phyloP scores from a whole-genome alignment of 768 basidiomycete genomes.

The Saitozyma sp. region DNA sequence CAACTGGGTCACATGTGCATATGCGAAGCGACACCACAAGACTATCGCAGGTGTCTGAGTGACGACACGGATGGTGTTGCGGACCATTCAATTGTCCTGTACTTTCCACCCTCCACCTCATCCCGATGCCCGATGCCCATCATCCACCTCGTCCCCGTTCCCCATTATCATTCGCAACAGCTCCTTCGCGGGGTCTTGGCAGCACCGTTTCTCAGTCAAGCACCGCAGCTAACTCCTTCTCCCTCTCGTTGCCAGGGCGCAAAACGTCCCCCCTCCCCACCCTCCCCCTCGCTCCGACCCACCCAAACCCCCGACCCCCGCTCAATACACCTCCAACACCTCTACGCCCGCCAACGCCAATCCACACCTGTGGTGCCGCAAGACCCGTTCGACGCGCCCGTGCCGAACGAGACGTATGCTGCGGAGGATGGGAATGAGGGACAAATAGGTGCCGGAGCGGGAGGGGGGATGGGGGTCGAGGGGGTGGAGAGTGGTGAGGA shows the following conservation, averaged over 20 bases:
- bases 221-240: background rate
- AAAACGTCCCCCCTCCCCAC: slow-evolving; percentile 46
- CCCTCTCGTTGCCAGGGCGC: slow-evolving; percentile 31
- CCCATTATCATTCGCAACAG: too few species aligned
- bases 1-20: background rate
- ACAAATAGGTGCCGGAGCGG: too few species aligned
- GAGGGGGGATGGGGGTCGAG: slow-evolving; percentile 10
- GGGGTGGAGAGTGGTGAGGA: background rate
- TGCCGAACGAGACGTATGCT: slow-evolving; percentile 44
- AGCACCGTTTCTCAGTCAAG: too few species aligned
- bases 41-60: too few species aligned
- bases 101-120: too few species aligned
- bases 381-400: slow-evolving; percentile 45
- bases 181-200: too few species aligned
- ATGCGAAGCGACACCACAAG: background rate
- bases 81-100: too few species aligned
- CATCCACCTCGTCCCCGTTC: too few species aligned
- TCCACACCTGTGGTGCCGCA: slow-evolving; percentile 18
- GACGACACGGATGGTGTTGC: too few species aligned
- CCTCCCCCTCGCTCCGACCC: slow-evolving; percentile 39
- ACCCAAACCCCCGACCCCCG: slow-evolving; percentile 20
- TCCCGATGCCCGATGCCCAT: too few species aligned
- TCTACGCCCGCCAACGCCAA: slow-evolving; percentile 31
- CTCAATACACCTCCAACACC: slow-evolving; percentile 32
- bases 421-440: slow-evolving; percentile 7